phyloP scores from a whole-genome alignment of 495 filamentous ascomycete species.

The Hypoxylon fragiforme region DNA sequence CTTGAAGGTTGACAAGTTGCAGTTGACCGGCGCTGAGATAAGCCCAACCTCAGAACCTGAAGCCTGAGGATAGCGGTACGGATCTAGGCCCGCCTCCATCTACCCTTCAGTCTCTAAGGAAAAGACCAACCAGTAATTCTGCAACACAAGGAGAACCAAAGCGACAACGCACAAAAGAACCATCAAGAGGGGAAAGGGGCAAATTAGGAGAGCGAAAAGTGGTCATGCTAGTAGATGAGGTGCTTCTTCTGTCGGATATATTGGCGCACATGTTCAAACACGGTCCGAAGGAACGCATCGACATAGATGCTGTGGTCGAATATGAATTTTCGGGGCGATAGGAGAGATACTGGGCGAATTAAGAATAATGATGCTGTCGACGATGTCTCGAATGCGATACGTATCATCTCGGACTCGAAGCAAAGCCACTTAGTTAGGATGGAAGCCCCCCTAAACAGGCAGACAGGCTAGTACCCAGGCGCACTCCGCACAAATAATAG shows the following conservation, averaged over 20 bases:
- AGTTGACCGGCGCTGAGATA: not conserved
- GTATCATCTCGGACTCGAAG: slow-evolving; percentile 19
- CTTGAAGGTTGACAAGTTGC: no score
- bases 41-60: not conserved
- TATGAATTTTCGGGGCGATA: slow-evolving; percentile 21
- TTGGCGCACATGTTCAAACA: slow-evolving; percentile 26
- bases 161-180: not conserved
- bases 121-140: slow-evolving; percentile 4
- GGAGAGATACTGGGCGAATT: not conserved
- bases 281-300: slow-evolving; percentile 26
- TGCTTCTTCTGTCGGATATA: slow-evolving; percentile 27
- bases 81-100: not conserved
- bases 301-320: slow-evolving; percentile 10
- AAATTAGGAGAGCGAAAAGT: slow-evolving; percentile 6
- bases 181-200: not conserved
- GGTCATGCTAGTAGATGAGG: slow-evolving; percentile 17
- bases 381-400: slow-evolving; percentile 10
- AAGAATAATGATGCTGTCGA: not conserved
- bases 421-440: not conserved
- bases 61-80: no score
- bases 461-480: no score
- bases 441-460: not conserved
- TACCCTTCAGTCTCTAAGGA: not conserved
- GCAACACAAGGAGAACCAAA: not conserved
- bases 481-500: no score